Conservation (phyloP, 768 basidiomycete species). For the Boletus subcaerulescens region DNA sequence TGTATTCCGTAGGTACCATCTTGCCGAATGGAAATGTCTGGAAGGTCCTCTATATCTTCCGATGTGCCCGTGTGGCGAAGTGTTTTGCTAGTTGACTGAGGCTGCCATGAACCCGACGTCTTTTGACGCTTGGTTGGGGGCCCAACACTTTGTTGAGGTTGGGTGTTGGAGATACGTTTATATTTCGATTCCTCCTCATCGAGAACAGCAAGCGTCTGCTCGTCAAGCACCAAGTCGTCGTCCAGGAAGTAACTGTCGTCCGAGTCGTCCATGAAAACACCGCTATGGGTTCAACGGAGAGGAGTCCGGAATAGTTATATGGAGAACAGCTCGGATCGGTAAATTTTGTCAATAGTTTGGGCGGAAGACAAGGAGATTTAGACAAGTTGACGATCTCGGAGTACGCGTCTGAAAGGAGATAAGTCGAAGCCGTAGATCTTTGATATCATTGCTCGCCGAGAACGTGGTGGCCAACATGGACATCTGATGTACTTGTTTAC, state of each 20-base stretch:
- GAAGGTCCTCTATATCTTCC: conserved; percentile 51
- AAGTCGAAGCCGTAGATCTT: no score
- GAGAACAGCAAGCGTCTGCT: conserved; percentile 55
- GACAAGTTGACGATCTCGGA: no score
- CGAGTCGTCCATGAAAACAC: conserved; percentile 50
- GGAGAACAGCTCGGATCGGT: not conserved
- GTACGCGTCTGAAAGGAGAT: no score
- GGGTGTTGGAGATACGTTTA: conserved; percentile 20
- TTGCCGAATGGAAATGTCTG: conserved; percentile 58
- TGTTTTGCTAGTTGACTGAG: conserved; percentile 31
- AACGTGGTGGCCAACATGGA: no score
- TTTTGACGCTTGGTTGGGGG: conserved; percentile 57
- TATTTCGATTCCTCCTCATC: conserved; percentile 53
- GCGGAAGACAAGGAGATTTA: no score
- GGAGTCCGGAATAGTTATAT: not conserved
- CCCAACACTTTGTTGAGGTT: conserved; percentile 25
- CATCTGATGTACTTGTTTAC: no score
- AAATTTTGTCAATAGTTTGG: no score
- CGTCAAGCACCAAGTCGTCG: conserved; percentile 65
- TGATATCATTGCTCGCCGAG: no score
- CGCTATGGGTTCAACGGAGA: not conserved
- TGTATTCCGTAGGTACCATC: conserved; percentile 56
- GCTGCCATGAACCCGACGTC: conserved; percentile 45
- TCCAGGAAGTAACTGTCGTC: conserved; percentile 70
- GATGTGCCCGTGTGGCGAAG: conserved; percentile 23